Evolutionary conservation across 495 filamentous ascomycete genomes (phyloP).

Genomic region (Xylona heveae): DNA sequence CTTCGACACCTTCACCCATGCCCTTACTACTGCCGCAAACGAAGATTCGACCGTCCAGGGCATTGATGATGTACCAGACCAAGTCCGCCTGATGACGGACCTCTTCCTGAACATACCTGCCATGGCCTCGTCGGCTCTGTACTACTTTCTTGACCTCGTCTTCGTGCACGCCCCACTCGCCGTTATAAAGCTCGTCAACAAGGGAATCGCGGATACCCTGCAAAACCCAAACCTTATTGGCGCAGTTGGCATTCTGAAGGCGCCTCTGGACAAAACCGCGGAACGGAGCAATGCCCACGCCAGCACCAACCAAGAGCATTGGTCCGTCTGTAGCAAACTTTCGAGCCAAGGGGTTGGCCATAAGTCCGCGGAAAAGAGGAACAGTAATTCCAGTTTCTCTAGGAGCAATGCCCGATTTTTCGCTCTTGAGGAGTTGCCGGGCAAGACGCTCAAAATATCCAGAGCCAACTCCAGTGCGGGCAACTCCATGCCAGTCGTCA

Average conservation of each 20-base stretch:
- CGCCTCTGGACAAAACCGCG: slow-evolving; percentile 91
- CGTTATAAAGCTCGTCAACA: slow-evolving; percentile 85
- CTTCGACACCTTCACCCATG: slow-evolving; percentile 93
- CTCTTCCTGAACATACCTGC: slow-evolving; percentile 74
- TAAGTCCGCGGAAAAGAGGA: slow-evolving; percentile 97
- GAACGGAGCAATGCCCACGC: slow-evolving; percentile 93
- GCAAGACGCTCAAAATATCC: slow-evolving; percentile 49
- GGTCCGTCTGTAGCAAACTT: slow-evolving; percentile 82
- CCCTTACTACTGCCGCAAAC: slow-evolving; percentile 87
- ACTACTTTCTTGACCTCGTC: slow-evolving; percentile 84
- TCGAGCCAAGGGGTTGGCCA: slow-evolving; percentile 85
- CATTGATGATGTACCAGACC: slow-evolving; percentile 91
- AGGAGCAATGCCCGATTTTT: slow-evolving; percentile 29
- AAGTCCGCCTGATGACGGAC: slow-evolving; percentile 73
- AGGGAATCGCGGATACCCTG: slow-evolving; percentile 88
- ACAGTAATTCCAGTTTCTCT: slow-evolving; percentile 40
- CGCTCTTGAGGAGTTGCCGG: slow-evolving; percentile 38
- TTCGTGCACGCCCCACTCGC: slow-evolving; percentile 91
- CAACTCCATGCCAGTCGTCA: slow-evolving; percentile 43
- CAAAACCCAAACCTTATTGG: slow-evolving; percentile 98
- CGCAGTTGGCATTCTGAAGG: slow-evolving; percentile 87
- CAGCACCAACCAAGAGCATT: slow-evolving; percentile 92
- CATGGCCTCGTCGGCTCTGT: slow-evolving; percentile 56
- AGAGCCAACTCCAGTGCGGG: slow-evolving; percentile 20
- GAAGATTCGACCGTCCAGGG: slow-evolving; percentile 80